phyloP scores from a whole-genome alignment of 768 basidiomycete genomes.

The Lactifluus echinatus region DNA sequence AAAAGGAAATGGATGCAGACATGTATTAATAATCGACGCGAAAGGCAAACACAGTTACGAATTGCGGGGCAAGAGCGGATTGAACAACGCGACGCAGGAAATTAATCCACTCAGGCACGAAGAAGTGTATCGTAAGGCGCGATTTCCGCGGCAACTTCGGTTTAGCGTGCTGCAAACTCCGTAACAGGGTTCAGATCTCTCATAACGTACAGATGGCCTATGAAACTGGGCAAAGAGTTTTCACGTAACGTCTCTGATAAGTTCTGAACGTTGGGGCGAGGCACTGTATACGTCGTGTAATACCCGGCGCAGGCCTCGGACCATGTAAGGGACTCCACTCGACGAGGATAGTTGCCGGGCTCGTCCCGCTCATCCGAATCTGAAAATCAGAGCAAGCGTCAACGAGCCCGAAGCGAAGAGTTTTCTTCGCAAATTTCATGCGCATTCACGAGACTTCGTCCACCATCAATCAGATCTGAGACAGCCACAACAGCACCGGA shows the following conservation, averaged over 20 bases:
- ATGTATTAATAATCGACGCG: neutral
- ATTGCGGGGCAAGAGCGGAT: slow-evolving; percentile 8
- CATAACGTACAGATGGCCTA: neutral
- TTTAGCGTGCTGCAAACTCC: neutral
- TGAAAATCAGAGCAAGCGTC: too few relatives aligned
- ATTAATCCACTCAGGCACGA: neutral
- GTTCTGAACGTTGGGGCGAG: too few relatives aligned
- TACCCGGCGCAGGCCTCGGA: too few relatives aligned
- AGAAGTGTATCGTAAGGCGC: neutral
- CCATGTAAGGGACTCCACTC: too few relatives aligned
- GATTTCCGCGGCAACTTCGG: slow-evolving; percentile 6
- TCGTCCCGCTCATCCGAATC: neutral
- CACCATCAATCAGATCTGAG: slow-evolving; percentile 2
- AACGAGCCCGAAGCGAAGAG: too few relatives aligned
- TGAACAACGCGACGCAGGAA: neutral
- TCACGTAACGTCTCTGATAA: neutral
- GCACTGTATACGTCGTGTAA: too few relatives aligned
- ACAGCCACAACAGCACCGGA: neutral
- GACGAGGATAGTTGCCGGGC: too few relatives aligned
- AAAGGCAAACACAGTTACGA: neutral
- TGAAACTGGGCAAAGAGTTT: neutral
- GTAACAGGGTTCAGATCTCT: neutral
- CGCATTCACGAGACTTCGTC: neutral
- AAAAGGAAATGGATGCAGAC: too few relatives aligned
- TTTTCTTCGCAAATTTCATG: neutral